Evolutionary conservation across 2,329 filamentous ascomycete species (phyloP), one percentile per base, ranked within the genome.

Genomic region (Talaromyces atroroseus): DNA sequence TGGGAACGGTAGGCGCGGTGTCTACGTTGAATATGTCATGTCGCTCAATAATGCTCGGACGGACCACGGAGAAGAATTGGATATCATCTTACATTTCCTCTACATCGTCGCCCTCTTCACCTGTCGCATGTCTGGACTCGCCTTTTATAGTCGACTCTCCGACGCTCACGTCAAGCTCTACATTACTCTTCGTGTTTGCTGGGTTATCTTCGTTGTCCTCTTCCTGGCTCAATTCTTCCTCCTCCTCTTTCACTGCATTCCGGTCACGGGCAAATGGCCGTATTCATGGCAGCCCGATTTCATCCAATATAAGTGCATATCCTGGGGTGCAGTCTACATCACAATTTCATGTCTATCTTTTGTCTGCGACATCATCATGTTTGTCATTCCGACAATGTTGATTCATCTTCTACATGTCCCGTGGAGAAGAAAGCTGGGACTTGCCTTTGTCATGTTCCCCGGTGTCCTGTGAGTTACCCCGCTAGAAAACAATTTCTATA

Each of bases 251-350:
- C 79, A 81, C 64, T 81, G 79, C 57, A 64, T 62, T 1, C 79
- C 79, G 0, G 76, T 81, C 0, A 81, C 79, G 0, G 77, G 71
- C 0, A 64, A 78, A 2, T 81, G 79, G 79, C 79, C 79, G 0
- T 81, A 82, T 53, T 70, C 65, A 1, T 81, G 74, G 70, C 77
- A 82, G 60, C 62, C 67, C 0, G 71, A 71, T 10, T 67, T 62
- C 10, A 66, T 65, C 1, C 58, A 70, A 2, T 82, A 78, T 59
- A 70, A 62, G 0, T 81, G 79, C 59, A 58, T 81, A 38, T 66
- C 73, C 16, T 81, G 79, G 79, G 79, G 78, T 0, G 56, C 78
- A 2, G 78, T 82, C 1, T 82, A 81, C 59, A 74, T 75, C 10
- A 75, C 78, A 20, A 81, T 80, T 62, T 80, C 78, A 11, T 71